phyloP scores from a whole-genome alignment of 495 filamentous ascomycete genomes.

The Podospora comata region DNA sequence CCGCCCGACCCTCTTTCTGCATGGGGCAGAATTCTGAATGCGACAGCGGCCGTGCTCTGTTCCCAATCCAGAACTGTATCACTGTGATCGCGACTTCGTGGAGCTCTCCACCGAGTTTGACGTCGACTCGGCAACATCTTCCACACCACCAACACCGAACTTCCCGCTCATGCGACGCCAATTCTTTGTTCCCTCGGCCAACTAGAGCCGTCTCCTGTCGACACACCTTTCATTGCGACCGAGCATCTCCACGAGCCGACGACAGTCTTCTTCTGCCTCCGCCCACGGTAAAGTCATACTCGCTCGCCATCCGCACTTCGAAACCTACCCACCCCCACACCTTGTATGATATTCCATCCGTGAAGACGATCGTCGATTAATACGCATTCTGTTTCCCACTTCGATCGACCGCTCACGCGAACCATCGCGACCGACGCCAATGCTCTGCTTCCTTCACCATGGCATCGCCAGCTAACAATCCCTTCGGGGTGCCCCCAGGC shows the following conservation, averaged over 20 bases:
- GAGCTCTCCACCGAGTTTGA: neutral
- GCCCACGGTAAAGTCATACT: constrained; percentile 8
- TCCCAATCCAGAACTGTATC: neutral
- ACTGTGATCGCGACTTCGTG: constrained; percentile 3
- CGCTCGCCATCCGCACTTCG: constrained; percentile 3
- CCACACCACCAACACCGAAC: neutral
- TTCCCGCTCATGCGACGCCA: neutral
- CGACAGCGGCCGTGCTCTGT: constrained; percentile 16
- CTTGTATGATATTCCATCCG: constrained; percentile 4
- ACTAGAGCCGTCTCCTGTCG: neutral
- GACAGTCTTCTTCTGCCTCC: neutral
- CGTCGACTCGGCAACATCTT: neutral
- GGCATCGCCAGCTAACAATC: constrained; percentile 29
- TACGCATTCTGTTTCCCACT: neutral
- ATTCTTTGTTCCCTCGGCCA: neutral
- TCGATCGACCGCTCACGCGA: constrained; percentile 6
- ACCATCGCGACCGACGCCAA: constrained; percentile 18
- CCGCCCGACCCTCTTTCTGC: constrained; percentile 10
- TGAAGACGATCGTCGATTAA: neutral
- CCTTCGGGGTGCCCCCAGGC: constrained; percentile 28
- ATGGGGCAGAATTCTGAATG: constrained; percentile 20
- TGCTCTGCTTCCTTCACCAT: constrained; percentile 25
- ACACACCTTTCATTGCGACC: neutral
- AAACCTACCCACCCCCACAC: neutral
- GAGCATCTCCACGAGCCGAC: neutral